Evolutionary conservation across 2,329 filamentous ascomycete species (phyloP), one percentile per base, ranked within the genome.

Genomic region (Colletotrichum eremochloae): DNA sequence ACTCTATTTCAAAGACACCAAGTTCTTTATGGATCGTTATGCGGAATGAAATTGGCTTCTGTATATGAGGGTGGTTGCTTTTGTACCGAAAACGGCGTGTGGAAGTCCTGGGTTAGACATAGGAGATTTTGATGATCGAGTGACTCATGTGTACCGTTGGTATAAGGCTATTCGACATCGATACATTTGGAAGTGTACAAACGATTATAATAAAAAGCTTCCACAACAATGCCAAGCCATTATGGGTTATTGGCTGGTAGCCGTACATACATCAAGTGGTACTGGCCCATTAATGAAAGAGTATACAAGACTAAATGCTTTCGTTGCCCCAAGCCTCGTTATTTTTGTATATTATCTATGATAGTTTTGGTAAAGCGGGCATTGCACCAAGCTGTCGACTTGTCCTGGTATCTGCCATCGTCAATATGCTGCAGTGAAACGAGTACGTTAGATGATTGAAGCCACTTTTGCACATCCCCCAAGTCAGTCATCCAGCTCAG

Each of bases 61-160:
- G 11, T 63, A 68, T 20, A 46, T 62, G 46, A 63, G 46, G 5
- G 11, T 33, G 15, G n/a, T 8, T 69, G 18, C n/a, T 62, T 1
- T 24, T 29, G 12, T 75, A 44, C 12, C 77, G 1, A 65, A 70
- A 8, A 57, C 77, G 6, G 74, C 75, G 0, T 78, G 75, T 48
- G 77, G 78, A n/a, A 52, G 76, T 42, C 69, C 75, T 46, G 6
- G 18, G 44, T 6, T 14, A 5, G 14, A 14, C 40, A 15, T 42
- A 5, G 4, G 0, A 15, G 3, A 44, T 44, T 1, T 44, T 6
- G 18, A 6, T 18, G 44, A 4, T 4, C 7, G 18, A n/a, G 44
- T 46, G 44, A n/a, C 44, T 46, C 7, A 4, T n/a, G 7, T 11
- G 44, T 46, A 11, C 20, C 7, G 20, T 9, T n/a, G 44, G 42